Conservation (phyloP, 495 filamentous ascomycete species). For the Neurospora africana region DNA sequence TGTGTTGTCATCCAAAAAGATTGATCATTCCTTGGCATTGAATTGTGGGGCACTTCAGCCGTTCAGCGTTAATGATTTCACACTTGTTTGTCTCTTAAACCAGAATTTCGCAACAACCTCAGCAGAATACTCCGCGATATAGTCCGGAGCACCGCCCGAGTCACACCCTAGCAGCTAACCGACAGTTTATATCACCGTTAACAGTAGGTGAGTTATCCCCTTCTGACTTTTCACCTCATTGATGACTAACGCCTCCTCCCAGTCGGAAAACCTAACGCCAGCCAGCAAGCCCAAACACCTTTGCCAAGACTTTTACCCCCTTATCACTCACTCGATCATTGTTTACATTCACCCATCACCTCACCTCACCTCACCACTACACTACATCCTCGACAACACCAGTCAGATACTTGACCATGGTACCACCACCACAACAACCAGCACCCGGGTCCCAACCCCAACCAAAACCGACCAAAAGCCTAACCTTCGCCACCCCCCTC, state of each 20-base stretch:
- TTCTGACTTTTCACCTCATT: not conserved
- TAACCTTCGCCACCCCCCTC: constrained; percentile 24
- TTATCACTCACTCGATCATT: not conserved
- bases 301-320: not conserved
- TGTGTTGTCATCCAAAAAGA: not conserved
- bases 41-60: not conserved
- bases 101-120: not conserved
- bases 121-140: not conserved
- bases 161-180: not conserved
- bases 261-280: not conserved
- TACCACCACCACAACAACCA: not conserved
- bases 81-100: not conserved
- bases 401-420: not conserved
- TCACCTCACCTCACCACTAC: not conserved
- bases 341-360: not conserved
- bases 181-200: not conserved
- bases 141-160: not conserved
- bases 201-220: not conserved
- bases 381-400: not conserved
- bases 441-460: not conserved
- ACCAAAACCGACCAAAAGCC: not conserved
- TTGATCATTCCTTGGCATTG: not conserved
- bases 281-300: not conserved
- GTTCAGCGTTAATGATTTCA: not conserved
- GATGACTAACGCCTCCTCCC: not conserved